A percentile compares a stretch with the other conserved stretches of the same genome.
phyloP scores from a whole-genome alignment of 2,329 filamentous ascomycete genomes.

The Pseudomassariella vexata region DNA sequence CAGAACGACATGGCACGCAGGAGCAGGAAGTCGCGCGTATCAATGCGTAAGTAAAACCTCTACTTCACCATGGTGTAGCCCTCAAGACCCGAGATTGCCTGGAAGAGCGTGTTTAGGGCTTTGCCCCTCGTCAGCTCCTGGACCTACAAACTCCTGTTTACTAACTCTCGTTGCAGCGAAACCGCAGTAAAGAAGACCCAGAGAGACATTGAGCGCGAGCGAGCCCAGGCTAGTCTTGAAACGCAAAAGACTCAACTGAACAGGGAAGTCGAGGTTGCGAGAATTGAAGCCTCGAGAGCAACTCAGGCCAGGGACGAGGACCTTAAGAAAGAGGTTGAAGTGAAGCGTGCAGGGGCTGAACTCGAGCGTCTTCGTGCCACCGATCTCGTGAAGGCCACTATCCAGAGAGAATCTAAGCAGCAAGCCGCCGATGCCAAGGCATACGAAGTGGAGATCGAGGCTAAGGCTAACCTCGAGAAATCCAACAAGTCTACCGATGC shows the following conservation, averaged over 20 bases:
- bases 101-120: too few species aligned
- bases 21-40: conserved; percentile 87
- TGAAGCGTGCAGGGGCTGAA: conserved; percentile 72
- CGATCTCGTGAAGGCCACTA: conserved; percentile 73
- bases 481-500: conserved; percentile 45
- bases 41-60: conserved; percentile 40
- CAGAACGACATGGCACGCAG: conserved; percentile 70
- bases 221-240: conserved; percentile 70
- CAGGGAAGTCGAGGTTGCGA: conserved; percentile 68
- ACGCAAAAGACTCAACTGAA: conserved; percentile 68
- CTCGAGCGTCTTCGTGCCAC: conserved; percentile 72
- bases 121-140: too few species aligned
- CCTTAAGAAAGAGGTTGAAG: conserved; percentile 70
- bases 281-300: conserved; percentile 66
- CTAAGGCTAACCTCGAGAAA: conserved; percentile 47
- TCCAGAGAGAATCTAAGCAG: conserved; percentile 61
- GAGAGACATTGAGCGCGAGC: conserved; percentile 73
- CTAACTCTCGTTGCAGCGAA: conserved; percentile 53
- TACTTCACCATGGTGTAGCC: neutral
- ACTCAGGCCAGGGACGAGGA: conserved; percentile 76
- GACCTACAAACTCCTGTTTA: too few species aligned
- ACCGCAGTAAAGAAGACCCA: conserved; percentile 82
- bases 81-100: too few species aligned
- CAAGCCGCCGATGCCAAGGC: conserved; percentile 61
- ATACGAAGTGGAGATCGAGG: conserved; percentile 60